phyloP scores from a whole-genome alignment of 106 monocot genomes.

The Amphibolis antarctica region DNA sequence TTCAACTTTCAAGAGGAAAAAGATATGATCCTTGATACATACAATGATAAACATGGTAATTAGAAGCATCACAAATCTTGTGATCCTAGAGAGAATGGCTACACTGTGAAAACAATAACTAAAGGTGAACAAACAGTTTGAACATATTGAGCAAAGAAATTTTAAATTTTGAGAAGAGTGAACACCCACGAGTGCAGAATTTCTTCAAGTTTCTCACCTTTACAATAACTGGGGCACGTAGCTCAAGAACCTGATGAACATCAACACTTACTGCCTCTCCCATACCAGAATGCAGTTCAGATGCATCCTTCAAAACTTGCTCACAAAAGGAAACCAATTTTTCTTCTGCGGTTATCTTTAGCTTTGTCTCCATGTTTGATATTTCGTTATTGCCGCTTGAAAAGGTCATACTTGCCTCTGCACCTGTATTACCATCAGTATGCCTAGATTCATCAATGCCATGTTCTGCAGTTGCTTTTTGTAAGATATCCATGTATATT shows the following conservation, averaged over 20 bases:
- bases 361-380: conserved; percentile 32
- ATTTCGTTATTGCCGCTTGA: conserved; percentile 8
- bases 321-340: conserved; percentile 85
- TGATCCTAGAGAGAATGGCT: no score
- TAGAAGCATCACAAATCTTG: background rate
- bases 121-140: no score
- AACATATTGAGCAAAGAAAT: no score
- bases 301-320: conserved; percentile 83
- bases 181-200: no score
- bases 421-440: conserved; percentile 1
- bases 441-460: conserved; percentile 10
- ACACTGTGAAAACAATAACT: no score
- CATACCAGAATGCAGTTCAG: conserved; percentile 58
- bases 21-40: no score
- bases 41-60: background rate
- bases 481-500: conserved; percentile 85
- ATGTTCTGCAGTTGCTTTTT: conserved; percentile 52
- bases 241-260: conserved; percentile 63
- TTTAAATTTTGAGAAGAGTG: no score
- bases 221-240: conserved; percentile 84
- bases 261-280: conserved; percentile 63
- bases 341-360: conserved; percentile 74
- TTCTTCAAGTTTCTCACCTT: conserved; percentile 40
- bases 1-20: no score
- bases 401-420: background rate